A percentile compares a stretch with the other conserved stretches of the same genome.
These are phyloP conservation scores for Lentinus tigrinus DNA, from an alignment of 768 basidiomycete genomes.

Conservation along the genomic window DNA sequence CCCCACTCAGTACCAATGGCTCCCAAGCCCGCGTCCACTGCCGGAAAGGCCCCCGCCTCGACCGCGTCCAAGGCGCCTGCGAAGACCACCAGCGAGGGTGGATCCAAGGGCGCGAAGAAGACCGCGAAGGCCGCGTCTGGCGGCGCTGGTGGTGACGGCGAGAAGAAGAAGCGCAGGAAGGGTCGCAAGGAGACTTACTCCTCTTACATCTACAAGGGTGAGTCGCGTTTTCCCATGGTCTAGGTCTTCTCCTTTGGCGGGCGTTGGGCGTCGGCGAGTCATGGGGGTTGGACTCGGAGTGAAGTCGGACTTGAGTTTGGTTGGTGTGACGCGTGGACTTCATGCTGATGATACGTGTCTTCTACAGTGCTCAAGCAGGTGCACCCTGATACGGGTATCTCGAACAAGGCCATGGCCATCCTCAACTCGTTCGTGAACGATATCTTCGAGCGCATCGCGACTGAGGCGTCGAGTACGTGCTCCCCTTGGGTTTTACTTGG, in stretches of 20 bases:
- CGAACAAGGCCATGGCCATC: slow-evolving; percentile 94
- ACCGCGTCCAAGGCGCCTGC: slow-evolving; percentile 60
- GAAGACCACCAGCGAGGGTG: slow-evolving; percentile 47
- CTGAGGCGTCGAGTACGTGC: slow-evolving; percentile 79
- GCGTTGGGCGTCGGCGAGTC: neutral
- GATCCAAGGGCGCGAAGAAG: slow-evolving; percentile 58
- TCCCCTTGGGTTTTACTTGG: neutral
- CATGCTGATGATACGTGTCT: slow-evolving; percentile 4
- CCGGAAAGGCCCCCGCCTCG: slow-evolving; percentile 78
- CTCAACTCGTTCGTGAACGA: slow-evolving; percentile 92
- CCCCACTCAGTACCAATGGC: slow-evolving; percentile 54
- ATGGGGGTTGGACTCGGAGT: neutral
- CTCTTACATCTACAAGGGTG: slow-evolving; percentile 94
- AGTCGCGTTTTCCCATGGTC: slow-evolving; percentile 16
- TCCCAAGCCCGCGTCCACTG: slow-evolving; percentile 80
- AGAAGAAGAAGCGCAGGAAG: slow-evolving; percentile 88
- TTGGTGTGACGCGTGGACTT: neutral
- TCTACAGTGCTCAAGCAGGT: slow-evolving; percentile 88
- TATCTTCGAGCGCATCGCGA: slow-evolving; percentile 90
- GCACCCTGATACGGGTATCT: slow-evolving; percentile 98
- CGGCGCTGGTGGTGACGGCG: slow-evolving; percentile 53
- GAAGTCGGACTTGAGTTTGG: no score
- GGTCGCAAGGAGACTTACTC: slow-evolving; percentile 89
- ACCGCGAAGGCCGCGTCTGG: slow-evolving; percentile 41
- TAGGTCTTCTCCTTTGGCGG: neutral